Percentiles rank a stretch among this genome's conserved stretches.
Conservation (phyloP, 2,329 filamentous ascomycete genomes). For the Neophaeococcomyces mojaviensis region DNA sequence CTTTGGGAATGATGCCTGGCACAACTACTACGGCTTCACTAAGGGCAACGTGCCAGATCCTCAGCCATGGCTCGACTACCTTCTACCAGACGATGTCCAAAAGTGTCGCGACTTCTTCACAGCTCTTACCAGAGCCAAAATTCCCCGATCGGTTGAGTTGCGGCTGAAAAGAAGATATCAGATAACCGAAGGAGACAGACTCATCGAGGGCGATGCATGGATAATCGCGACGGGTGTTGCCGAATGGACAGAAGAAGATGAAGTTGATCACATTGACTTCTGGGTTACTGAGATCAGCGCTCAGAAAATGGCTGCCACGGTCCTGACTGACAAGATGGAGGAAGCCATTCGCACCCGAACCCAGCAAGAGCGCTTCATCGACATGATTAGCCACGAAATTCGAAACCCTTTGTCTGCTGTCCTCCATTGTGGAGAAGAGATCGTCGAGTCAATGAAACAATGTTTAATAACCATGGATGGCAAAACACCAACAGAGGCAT, state of each 20-base stretch:
- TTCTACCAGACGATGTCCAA: neutral
- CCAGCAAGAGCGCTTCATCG: conserved; percentile 54
- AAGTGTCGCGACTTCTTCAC: neutral
- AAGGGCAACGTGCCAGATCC: conserved; percentile 1
- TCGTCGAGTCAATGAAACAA: conserved; percentile 25
- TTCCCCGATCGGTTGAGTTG: neutral
- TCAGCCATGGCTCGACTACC: conserved; percentile 4
- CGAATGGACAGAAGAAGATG: conserved; percentile 1
- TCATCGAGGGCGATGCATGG: neutral
- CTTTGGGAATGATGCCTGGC: conserved; percentile 6
- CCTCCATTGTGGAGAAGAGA: conserved; percentile 61
- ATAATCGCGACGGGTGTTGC: neutral
- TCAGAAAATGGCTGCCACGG: conserved; percentile 74
- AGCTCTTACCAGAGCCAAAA: neutral
- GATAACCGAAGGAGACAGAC: conserved; percentile 1
- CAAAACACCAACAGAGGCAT: neutral
- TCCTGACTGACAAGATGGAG: conserved; percentile 67
- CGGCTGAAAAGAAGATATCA: conserved; percentile 4
- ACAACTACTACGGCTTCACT: conserved; percentile 1
- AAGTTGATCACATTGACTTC: conserved; percentile 8
- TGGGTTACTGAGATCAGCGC: conserved; percentile 71
- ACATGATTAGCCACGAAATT: conserved; percentile 48
- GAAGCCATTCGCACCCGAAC: conserved; percentile 73
- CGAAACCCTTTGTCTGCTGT: conserved; percentile 50
- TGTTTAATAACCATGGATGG: neutral